Base-by-base conservation (phyloP, 306 rosid species). In the Vigna hirtella region DNA sequence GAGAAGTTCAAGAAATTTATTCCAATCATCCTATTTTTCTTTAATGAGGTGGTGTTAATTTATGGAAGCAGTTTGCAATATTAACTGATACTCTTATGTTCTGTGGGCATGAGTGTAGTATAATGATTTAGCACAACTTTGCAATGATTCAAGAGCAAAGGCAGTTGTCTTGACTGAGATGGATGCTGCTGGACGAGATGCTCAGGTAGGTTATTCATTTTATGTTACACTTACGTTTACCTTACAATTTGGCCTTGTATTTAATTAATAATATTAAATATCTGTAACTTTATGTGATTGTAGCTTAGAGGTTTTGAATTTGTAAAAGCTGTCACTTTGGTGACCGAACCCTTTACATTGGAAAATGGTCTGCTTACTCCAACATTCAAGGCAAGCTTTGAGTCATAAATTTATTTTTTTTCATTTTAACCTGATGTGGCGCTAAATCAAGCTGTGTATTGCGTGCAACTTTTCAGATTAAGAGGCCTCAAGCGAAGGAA, bases 221-320 rank as follows among this genome's bases (percentile, higher is more conserved):
- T 56, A 34, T 56, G 61, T 28, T 65, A 36, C 58, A 38, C 48
- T 34, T 63, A 14, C 8, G 50, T 59, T 63, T 68, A 47, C 56
- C 83, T 47, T 12, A 24, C 56, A 49, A 9, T 45, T 49, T 15
- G 24, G 6, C 9, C 62, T 57, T 66, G 22, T 26, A 66, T 26
- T 26, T 4, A 10, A 22, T 57, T 47, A 20, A 20, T 28, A 63
- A 36, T 32, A 24, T 26, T 70, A 53, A 65, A 70, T 48, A 32
- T 52, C 51, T 49, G 34, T 57, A 55, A 73, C 79, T 70, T 78
- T 20, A 43, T 15, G 78, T 77, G 52, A 82, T 86, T 87, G 73
- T 87, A 96, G 99, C 87, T 96, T 83, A 88, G 98, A 89, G 99
- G 99, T 74, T 96, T 96, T 66, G 99, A 96, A 86, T 91, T 84